Evolutionary conservation across 345 rosid species (phyloP).

Genomic region (Hirschfeldia incana): DNA sequence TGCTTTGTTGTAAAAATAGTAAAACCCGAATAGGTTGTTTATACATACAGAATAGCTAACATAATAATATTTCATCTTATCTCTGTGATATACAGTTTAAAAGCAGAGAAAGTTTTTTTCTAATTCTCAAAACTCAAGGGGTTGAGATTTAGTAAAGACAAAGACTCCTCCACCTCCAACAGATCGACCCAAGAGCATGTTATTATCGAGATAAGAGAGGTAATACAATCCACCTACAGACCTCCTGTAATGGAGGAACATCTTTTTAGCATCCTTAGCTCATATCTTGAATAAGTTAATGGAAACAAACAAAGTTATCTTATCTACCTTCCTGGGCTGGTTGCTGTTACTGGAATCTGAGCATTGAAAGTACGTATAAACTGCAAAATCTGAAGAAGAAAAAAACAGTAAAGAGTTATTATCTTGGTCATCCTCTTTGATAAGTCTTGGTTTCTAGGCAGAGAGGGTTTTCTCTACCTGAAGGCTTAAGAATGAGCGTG

Average conservation of each 20-base stretch:
- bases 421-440: not conserved
- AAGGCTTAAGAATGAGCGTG: constrained; percentile 72
- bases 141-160: constrained; percentile 78
- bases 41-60: constrained; percentile 30
- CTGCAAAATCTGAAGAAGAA: constrained; percentile 72
- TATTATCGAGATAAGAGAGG: constrained; percentile 72
- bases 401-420: constrained; percentile 10
- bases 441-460: not conserved
- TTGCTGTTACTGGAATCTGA: constrained; percentile 64
- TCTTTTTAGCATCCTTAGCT: constrained; percentile 27
- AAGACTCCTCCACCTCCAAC: constrained; percentile 97
- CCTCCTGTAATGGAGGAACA: constrained; percentile 44
- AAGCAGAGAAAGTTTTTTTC: constrained; percentile 9
- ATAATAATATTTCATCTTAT: constrained; percentile 22
- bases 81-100: constrained; percentile 18
- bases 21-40: constrained; percentile 15
- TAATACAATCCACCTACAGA: constrained; percentile 85
- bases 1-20: constrained; percentile 5
- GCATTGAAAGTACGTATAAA: constrained; percentile 73
- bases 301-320: not conserved
- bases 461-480: constrained; percentile 48
- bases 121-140: constrained; percentile 52
- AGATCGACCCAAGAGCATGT: constrained; percentile 87
- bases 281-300: not conserved
- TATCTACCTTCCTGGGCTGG: constrained; percentile 56